A percentile compares a stretch with the other conserved stretches of the same genome.
phyloP scores from a whole-genome alignment of 2,329 filamentous ascomycete genomes.

The Blastomyces parvus region DNA sequence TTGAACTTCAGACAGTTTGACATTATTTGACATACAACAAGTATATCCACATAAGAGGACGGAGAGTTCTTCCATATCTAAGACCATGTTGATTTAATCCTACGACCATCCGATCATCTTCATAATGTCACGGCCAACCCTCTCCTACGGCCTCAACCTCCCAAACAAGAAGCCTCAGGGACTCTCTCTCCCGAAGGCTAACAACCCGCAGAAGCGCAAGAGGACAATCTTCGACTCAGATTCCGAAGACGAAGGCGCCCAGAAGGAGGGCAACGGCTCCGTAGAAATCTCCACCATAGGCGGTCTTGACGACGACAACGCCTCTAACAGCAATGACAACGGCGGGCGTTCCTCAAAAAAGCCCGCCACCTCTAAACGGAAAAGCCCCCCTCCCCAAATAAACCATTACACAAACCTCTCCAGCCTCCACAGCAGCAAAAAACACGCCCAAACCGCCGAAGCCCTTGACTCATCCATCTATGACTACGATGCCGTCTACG shows the following conservation, averaged over 20 bases:
- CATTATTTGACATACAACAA: neutral
- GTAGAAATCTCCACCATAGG: conserved; percentile 33
- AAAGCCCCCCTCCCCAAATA: conserved; percentile 4
- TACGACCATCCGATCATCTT: neutral
- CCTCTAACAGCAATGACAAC: conserved; percentile 4
- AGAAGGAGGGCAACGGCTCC: conserved; percentile 13
- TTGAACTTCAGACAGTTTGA: too few relatives aligned
- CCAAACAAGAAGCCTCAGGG: conserved; percentile 27
- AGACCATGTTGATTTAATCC: neutral
- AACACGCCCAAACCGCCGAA: conserved; percentile 37
- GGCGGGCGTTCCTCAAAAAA: conserved; percentile 25
- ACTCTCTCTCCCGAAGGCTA: conserved; percentile 18
- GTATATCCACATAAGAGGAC: neutral
- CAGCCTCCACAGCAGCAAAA: conserved; percentile 36
- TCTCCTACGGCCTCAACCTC: conserved; percentile 38
- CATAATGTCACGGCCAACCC: conserved; percentile 26
- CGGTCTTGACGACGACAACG: conserved; percentile 21
- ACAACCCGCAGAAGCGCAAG: conserved; percentile 38
- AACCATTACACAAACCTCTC: conserved; percentile 37
- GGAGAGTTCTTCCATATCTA: neutral
- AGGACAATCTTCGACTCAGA: conserved; percentile 40
- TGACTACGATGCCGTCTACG: conserved; percentile 43
- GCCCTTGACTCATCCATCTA: conserved; percentile 40
- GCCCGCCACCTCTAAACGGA: conserved; percentile 4
- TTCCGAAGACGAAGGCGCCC: conserved; percentile 22